These are phyloP conservation scores for Penicillium canescens DNA, from an alignment of 495 filamentous ascomycete genomes.

Conservation along the genomic window DNA sequence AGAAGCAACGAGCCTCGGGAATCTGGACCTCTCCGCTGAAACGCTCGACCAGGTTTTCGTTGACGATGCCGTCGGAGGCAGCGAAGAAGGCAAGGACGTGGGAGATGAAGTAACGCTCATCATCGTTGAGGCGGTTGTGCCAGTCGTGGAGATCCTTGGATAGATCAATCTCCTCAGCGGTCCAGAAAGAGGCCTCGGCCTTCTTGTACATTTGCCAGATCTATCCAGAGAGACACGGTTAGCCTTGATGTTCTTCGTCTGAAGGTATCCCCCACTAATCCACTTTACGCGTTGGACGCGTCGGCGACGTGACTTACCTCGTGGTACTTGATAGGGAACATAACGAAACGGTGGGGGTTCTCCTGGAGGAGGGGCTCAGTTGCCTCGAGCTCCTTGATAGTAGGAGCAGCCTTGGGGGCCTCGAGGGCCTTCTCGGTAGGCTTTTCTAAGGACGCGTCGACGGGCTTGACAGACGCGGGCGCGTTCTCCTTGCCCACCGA, in stretches of 20 bases:
- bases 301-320: conserved; percentile 73
- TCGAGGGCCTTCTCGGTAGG: conserved; percentile 49
- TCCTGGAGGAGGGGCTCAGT: conserved; percentile 92
- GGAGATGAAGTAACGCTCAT: conserved; percentile 97
- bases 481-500: conserved; percentile 81
- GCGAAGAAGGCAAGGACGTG: conserved; percentile 99
- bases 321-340: conserved; percentile 99
- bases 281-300: conserved; percentile 73
- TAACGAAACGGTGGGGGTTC: conserved; percentile 94
- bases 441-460: conserved; percentile 52
- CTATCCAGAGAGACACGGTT: conserved; percentile 42
- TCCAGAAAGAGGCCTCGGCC: conserved; percentile 99
- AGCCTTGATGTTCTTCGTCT: conserved; percentile 24
- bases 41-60: conserved; percentile 97
- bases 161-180: conserved; percentile 97
- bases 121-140: conserved; percentile 95
- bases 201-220: conserved; percentile 99
- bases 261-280: conserved; percentile 3
- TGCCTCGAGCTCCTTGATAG: conserved; percentile 69
- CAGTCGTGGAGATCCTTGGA: conserved; percentile 99
- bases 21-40: conserved; percentile 98
- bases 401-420: conserved; percentile 51
- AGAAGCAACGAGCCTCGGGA: conserved; percentile 98
- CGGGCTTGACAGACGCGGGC: conserved; percentile 52
- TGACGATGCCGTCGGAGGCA: conserved; percentile 99